Conservation (phyloP, 208 protist genomes). For the Leptomonas seymouri region DNA sequence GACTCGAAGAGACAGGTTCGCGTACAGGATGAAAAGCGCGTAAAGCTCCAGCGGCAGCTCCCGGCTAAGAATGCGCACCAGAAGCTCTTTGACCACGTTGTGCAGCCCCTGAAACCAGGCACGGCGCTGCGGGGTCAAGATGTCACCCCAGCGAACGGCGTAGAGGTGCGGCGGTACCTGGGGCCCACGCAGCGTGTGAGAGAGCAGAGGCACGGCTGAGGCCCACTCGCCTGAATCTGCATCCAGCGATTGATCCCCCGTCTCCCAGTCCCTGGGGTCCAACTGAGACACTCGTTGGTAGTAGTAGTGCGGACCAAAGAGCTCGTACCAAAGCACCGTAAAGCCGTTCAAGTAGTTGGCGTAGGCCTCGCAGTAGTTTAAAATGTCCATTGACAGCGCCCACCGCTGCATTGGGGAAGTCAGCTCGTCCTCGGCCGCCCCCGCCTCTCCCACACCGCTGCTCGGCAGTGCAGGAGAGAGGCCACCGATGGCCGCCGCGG, state of each 20-base stretch:
- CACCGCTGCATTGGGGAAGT: conserved; percentile 15
- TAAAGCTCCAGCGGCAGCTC: conserved; percentile 58
- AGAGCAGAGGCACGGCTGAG: conserved; percentile 1
- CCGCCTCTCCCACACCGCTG: neutral
- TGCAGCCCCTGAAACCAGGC: conserved; percentile 54
- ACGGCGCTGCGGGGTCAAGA: conserved; percentile 37
- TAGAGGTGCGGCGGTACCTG: conserved; percentile 66
- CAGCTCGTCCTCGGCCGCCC: conserved; percentile 5
- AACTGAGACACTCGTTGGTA: neutral
- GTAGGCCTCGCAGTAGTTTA: conserved; percentile 53
- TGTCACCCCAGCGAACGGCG: conserved; percentile 62
- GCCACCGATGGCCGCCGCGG: neutral
- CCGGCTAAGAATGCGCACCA: conserved; percentile 41
- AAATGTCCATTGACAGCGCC: conserved; percentile 32
- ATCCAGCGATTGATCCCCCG: neutral
- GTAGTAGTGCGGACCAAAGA: conserved; percentile 59
- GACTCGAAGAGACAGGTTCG: conserved; percentile 44
- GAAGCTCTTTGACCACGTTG: conserved; percentile 37
- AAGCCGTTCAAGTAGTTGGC: conserved; percentile 56
- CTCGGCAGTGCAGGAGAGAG: neutral
- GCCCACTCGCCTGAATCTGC: conserved; percentile 9
- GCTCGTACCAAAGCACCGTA: conserved; percentile 56
- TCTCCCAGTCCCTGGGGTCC: neutral
- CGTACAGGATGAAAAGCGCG: conserved; percentile 68
- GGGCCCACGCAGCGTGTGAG: neutral